Percentiles rank a stretch among this genome's conserved stretches.
phyloP scores from a whole-genome alignment of 495 filamentous ascomycete species.

The Tuber indicum region DNA sequence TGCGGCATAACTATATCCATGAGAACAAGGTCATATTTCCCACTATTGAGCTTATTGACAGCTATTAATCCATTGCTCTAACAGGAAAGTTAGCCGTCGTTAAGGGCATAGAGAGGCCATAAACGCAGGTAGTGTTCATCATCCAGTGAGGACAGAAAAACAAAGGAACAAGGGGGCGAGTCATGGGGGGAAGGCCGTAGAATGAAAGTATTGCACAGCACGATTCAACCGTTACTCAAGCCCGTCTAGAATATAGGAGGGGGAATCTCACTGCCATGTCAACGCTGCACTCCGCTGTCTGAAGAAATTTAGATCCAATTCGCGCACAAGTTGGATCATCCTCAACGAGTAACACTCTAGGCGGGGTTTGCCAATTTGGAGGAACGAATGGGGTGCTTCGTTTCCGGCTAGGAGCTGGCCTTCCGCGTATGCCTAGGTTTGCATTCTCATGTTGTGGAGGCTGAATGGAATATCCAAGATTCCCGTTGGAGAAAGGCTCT shows the following conservation, averaged over 20 bases:
- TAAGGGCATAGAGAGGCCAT: slow-evolving; percentile 11
- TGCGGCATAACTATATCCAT: slow-evolving; percentile 99
- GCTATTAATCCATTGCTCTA: slow-evolving; percentile 88
- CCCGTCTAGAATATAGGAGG: slow-evolving; percentile 8
- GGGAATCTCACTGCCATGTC: slow-evolving; percentile 73
- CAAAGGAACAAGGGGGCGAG: neutral
- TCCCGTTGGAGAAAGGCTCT: slow-evolving; percentile 28
- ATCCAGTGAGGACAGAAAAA: neutral
- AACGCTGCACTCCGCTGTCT: slow-evolving; percentile 79
- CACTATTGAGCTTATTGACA: slow-evolving; percentile 79
- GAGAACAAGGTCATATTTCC: slow-evolving; percentile 84
- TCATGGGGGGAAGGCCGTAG: neutral
- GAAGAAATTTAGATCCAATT: slow-evolving; percentile 90
- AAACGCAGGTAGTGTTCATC: neutral
- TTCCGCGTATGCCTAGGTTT: slow-evolving; percentile 11
- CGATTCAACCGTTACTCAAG: neutral
- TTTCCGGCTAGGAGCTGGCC: slow-evolving; percentile 49
- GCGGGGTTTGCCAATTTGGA: slow-evolving; percentile 47
- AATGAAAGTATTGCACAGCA: neutral
- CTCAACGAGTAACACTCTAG: slow-evolving; percentile 85
- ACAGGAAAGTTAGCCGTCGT: slow-evolving; percentile 39
- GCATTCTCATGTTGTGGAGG: slow-evolving; percentile 22
- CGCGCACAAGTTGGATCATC: slow-evolving; percentile 90
- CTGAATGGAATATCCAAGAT: slow-evolving; percentile 24
- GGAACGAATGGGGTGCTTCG: slow-evolving; percentile 65